Base-by-base conservation (phyloP, 139 green algal genomes). In the Auxenochlorella pyrenoidosa region DNA sequence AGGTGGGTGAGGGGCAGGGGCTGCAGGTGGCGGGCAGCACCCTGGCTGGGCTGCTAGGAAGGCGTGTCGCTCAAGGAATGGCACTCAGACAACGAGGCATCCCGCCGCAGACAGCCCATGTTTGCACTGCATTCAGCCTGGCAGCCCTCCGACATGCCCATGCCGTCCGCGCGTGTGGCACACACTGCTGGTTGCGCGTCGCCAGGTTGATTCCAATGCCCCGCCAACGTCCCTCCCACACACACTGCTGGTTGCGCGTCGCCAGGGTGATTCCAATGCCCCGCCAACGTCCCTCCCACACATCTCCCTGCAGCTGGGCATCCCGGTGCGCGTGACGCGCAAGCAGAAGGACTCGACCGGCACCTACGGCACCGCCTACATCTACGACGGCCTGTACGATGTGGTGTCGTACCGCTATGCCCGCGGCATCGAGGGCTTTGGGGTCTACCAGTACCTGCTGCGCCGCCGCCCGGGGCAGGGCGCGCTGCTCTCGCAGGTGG, bases 271-370 rank as follows among this genome's bases (percentile, higher is more conserved):
- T n/a, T n/a, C n/a, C n/a, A n/a, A n/a, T n/a, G n/a, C n/a, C n/a
- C n/a, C n/a, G n/a, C n/a, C n/a, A n/a, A n/a, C n/a, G n/a, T n/a
- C n/a, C n/a, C n/a, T n/a, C n/a, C n/a, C n/a, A n/a, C n/a, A n/a
- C n/a, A n/a, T n/a, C n/a, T n/a, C n/a, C n/a, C n/a, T n/a, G n/a
- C 89, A 93, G 59, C 76, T 95, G 79, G 93, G 93, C 21, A 73
- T 95, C 28, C 93, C 93, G 4, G 91, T 96, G 47, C 83, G 93
- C 0, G 71, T 96, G 68, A 90, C 91, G 15, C 84, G 93, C 47
- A 90, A 90, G 63, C 92, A 96, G 40, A 59, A 79, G 22, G 89
- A 92, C 44, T n/a, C 72, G 15, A 24, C 73, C 5, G 84, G 66
- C 38, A 59, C 79, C 38, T 90, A 76, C 21, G 86, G 86, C 51